Evolutionary conservation across 1,139 yeast species (phyloP), one percentile per base, ranked within the genome.

Genomic region (Blastobotrys aristatus): DNA sequence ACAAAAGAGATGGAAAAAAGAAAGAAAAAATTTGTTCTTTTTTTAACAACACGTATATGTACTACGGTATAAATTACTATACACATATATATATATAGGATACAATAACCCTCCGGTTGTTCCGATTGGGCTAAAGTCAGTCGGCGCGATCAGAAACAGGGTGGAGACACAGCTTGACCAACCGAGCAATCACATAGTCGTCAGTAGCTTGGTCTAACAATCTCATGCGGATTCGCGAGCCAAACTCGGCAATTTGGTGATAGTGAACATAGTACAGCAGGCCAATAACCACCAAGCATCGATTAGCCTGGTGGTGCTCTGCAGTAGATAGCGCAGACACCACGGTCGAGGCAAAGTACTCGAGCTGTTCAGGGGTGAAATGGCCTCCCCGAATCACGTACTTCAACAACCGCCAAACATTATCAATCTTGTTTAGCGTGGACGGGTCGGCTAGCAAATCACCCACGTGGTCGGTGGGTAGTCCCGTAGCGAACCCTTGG

Each of bases 261-360:
- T 30, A 30, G 20, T 37, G 46, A 4, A 43, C 29, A 31, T 43
- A 37, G 22, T 43, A 43, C 41, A 43, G 21, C n/a, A 43, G n/a
- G 2, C 46, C 46, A 14, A 31, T 22, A 29, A 43, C 10, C 8
- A 43, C 35, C 29, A 43, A 21, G 11, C 27, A 44, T 4, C 16
- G 30, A 21, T 14, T 29, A 8, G 14, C n/a, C 17, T 18, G 21
- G 16, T 32, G 4, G 14, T 24, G 31, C 3, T 14, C 2, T n/a
- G 35, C 16, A 21, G 17, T 14, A 8, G 18, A 14, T 4, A 36
- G 6, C 6, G 4, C n/a, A 5, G 14, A 14, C 5, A 10, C 5
- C 5, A 24, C 5, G 8, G 27, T 24, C 3, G 38, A 17, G 2
- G 29, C 27, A 16, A 31, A 21, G 6, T 16, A 26, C 21, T 41